A percentile compares a stretch with the other conserved stretches of the same genome.
phyloP scores from a whole-genome alignment of 257 asterid species.

The Capsicum pubescens region DNA sequence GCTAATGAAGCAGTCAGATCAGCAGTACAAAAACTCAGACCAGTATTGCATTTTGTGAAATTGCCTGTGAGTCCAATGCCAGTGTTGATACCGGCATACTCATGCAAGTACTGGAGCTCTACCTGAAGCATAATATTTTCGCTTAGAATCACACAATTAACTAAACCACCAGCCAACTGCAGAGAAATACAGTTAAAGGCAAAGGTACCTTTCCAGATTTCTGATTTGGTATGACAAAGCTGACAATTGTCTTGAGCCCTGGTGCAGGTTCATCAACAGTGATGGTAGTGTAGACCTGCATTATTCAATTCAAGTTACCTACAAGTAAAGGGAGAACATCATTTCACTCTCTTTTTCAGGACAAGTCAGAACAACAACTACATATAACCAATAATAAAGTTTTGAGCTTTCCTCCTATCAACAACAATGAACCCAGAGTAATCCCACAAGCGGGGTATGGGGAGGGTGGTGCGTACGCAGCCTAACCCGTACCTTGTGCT shows the following conservation, averaged over 20 bases:
- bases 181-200: conserved; percentile 22
- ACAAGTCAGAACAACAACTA: no score
- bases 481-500: no score
- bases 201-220: conserved; percentile 84
- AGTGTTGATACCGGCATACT: conserved; percentile 89
- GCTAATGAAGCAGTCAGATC: conserved; percentile 84
- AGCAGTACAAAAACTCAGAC: conserved; percentile 62
- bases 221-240: conserved; percentile 85
- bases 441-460: no score
- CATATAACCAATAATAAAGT: no score
- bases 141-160: conserved; percentile 13
- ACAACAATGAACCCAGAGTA: no score
- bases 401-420: no score
- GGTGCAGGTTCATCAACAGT: conserved; percentile 91
- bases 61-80: conserved; percentile 83
- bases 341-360: no score
- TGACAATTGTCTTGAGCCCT: conserved; percentile 87
- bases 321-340: no score
- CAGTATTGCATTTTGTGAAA: conserved; percentile 79
- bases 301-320: background rate
- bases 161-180: background rate
- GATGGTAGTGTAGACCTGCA: conserved; percentile 76
- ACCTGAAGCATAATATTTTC: conserved; percentile 51
- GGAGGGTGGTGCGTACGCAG: no score
- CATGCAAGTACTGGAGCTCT: conserved; percentile 93